Percentiles rank a stretch among this genome's conserved stretches.
Conservation (phyloP, 2,329 filamentous ascomycete genomes). For the Drechslerella coelobrocha region DNA sequence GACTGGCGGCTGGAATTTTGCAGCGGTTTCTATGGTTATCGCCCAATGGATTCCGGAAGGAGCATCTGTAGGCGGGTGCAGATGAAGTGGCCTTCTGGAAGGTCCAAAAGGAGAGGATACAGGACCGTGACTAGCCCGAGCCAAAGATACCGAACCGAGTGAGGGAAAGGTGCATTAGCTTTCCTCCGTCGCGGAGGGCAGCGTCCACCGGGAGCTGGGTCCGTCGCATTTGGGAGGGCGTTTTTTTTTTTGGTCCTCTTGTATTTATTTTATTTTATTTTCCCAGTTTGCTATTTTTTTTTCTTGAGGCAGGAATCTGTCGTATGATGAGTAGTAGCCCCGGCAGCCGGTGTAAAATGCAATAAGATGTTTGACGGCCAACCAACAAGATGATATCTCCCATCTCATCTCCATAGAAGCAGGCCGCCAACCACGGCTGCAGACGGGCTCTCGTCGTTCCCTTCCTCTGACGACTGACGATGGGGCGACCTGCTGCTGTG, state of each 20-base stretch:
- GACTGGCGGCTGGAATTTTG: conserved; percentile 28
- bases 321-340: too few species aligned
- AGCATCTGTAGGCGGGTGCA: conserved; percentile 19
- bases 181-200: conserved; percentile 1
- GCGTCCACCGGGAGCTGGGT: neutral
- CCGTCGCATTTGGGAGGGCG: neutral
- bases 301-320: too few species aligned
- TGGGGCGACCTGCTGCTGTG: neutral
- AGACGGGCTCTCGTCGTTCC: too few species aligned
- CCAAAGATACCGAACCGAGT: neutral
- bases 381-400: too few species aligned
- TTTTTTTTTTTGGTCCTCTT: neutral
- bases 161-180: neutral
- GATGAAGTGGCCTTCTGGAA: conserved; percentile 3
- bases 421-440: too few species aligned
- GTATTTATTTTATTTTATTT: too few species aligned
- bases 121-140: neutral
- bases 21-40: conserved; percentile 50
- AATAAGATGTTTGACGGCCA: too few species aligned
- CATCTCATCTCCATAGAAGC: too few species aligned
- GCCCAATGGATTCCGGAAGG: conserved; percentile 32
- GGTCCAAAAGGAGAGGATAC: neutral
- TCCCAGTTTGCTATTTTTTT: too few species aligned
- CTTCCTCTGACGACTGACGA: too few species aligned
- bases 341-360: too few species aligned